Conservation (phyloP, 2,329 filamentous ascomycete genomes). For the Colletotrichum gigasporum region DNA sequence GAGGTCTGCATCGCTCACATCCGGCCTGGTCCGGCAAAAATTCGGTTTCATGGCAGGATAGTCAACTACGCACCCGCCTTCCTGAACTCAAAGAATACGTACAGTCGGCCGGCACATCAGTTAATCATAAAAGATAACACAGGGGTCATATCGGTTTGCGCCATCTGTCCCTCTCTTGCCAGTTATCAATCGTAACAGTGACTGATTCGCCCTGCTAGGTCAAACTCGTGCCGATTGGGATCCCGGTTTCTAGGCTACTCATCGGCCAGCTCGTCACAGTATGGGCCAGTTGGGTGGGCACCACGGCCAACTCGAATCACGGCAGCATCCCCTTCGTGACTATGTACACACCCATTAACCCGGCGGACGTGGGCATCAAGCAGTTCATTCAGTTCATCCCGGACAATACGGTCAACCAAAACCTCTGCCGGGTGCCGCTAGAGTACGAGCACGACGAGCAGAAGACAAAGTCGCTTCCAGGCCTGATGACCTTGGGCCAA, state of each 20-base stretch:
- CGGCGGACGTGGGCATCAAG: constrained; percentile 60
- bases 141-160: constrained; percentile 59
- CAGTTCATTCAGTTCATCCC: constrained; percentile 61
- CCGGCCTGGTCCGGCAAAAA: constrained; percentile 56
- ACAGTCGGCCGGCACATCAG: constrained; percentile 56
- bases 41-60: constrained; percentile 63
- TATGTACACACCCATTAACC: constrained; percentile 65
- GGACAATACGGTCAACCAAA: constrained; percentile 40
- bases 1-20: constrained; percentile 57
- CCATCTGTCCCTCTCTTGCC: neutral
- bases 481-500: constrained; percentile 65
- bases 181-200: neutral
- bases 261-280: constrained; percentile 65
- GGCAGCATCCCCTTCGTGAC: constrained; percentile 50
- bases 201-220: constrained; percentile 44
- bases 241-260: constrained; percentile 39
- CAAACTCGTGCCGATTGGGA: constrained; percentile 52
- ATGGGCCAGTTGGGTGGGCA: constrained; percentile 66
- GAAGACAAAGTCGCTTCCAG: constrained; percentile 42
- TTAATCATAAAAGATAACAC: constrained; percentile 65
- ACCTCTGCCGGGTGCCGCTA: constrained; percentile 54
- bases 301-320: constrained; percentile 46
- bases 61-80: constrained; percentile 61
- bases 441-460: constrained; percentile 41
- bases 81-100: constrained; percentile 45